Base-by-base conservation (phyloP, 2,329 filamentous ascomycete species). In the Cordyceps sp. region DNA sequence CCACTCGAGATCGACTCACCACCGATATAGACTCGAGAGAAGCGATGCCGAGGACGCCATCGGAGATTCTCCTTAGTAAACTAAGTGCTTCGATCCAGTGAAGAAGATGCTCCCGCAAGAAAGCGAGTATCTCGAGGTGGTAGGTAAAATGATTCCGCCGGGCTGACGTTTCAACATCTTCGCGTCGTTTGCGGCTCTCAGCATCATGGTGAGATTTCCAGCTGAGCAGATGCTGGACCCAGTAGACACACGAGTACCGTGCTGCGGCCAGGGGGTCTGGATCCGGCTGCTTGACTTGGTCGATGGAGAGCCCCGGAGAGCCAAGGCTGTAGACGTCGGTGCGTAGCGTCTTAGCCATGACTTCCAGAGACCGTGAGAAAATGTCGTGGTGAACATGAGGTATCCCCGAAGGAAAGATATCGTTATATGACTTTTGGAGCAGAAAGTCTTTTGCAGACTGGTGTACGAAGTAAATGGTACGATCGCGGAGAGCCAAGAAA, bases 381-480 rank as follows among this genome's bases (percentile, higher is more conserved):
- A 31, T 25, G 21, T 8, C 5, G 2, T 8, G 10, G 20, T 31
- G 29, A 9, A 7, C 15, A 5, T 30, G 20, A 3, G 10, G 4
- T 7, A 24, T 30, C 5, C 29, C 29, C 15, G 13, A 16, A 10
- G 21, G 21, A 24, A 30, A 30, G 7, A 30, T 10, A 3, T 30
- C 20, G 15, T 2, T n/a, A 13, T 12, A 9, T 22, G 19, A 20
- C 18, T 29, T 35, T 15, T 13, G 26, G 26, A 31, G 30, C 13
- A 37, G 18, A 17, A 35, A 37, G 19, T 62, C 57, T 38, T 60
- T 59, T 1, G 55, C 59, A 3, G 57, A 61, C 32, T 60, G 49
- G 37, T 64, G 57, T 2, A 64, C 45, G 37, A 59, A 52, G 33
- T 44, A 55, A 6, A 62, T 33, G 1, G 16, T 42, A 3, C 30